Evolutionary conservation across 495 filamentous ascomycete species (phyloP), one percentile per base, ranked within the genome.

Genomic region (Penicillium mononematosum): DNA sequence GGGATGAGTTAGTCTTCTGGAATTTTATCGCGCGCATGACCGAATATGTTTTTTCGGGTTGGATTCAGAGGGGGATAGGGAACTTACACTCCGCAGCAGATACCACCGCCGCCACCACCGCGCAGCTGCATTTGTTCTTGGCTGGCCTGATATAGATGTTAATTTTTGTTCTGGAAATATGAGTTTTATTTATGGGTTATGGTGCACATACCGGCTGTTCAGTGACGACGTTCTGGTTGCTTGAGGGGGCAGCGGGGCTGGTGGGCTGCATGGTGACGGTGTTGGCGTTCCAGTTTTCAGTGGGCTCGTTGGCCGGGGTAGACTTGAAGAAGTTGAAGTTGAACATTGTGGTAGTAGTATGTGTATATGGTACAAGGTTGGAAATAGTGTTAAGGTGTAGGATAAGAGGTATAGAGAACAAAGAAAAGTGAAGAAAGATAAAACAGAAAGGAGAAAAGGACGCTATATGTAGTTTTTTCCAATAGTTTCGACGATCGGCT

Each of bases 41-140:
- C 10, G n/a, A 50, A 48, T 45, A 16, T 44, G 34, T n/a, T n/a
- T 38, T 16, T 36, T 14, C 22, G 27, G 10, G 10, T 29, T 20
- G 8, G 25, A 14, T 14, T 27, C 38, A 36, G 42, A 46, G 39
- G 17, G 20, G 25, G 50, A 38, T 25, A 9, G 43, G 17, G 27
- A 7, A 70, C 75, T 62, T 67, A 78, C 75, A 76, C 58, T 71
- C 75, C 75, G 45, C 75, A 78, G 69, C 75, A 78, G 24, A 75
- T 45, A 42, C 68, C 75, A 49, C 71, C 72, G 39, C 63, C 71
- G 42, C 68, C 71, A 69, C 75, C 75, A 62, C 75, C 74, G 27
- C 75, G 75, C 41, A 78, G 66, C 51, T 67, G 62, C 75, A 76
- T 75, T 17, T 67, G 55, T 58, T 78, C 74, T 44, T 74, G 67